Evolutionary conservation across 2,329 filamentous ascomycete species (phyloP), one percentile per base, ranked within the genome.

Genomic region (Dothideomycetes sp.): DNA sequence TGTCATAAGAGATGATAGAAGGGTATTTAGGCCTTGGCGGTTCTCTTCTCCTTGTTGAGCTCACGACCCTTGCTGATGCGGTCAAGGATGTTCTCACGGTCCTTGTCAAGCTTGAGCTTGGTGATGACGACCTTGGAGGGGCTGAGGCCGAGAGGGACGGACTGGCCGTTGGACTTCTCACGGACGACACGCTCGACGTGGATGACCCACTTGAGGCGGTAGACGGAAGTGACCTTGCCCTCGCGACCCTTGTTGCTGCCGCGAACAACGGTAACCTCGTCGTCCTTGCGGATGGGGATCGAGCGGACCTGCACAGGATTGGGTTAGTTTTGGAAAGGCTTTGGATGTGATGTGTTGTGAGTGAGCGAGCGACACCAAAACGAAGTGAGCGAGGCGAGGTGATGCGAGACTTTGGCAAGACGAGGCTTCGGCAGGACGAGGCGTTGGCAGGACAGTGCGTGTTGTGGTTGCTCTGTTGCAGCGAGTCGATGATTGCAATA

Each of bases 101-200:
- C 84, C 81, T 91, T 89, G 78, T 91, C 84, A 62, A 95, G 77
- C 84, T 96, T 94, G 69, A 96, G 79, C 80, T 95, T 95, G 74
- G 82, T 94, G 76, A 98, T 84, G 74, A 94, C 82, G 57, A 94
- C 86, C 72, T 96, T 96, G 72, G 84, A 93, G 62, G 91, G 82
- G 72, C 89, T 84, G 70, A 98, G 81, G 68, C 86, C 86, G 64
- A 96, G 76, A 51, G 89, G 89, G 44, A 96, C 88, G 65, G 80
- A 84, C 76, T 95, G 88, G 71, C 91, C 89, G 68, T 87, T 91
- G 68, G 79, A 83, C 83, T 98, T 98, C 71, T 98, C 91, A 65
- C 88, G 86, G 69, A 81, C 81, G 66, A 98, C 82, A 62, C 89
- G 86, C 80, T 95, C 89, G 68, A 98, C 70, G 80, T 96, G 89